Conservation (phyloP, 768 basidiomycete genomes). For the Collybia nuda region DNA sequence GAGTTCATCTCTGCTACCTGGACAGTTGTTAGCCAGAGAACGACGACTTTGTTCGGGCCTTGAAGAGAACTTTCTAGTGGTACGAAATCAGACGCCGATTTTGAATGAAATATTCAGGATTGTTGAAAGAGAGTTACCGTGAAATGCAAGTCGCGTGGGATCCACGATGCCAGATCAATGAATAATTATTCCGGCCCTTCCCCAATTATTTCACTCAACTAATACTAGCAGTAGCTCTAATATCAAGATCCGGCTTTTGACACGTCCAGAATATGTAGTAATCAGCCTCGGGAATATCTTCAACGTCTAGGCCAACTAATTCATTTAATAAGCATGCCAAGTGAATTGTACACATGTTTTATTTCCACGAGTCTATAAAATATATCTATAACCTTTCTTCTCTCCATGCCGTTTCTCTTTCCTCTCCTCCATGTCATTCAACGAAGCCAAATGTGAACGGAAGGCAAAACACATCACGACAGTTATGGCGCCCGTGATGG, state of each 20-base stretch:
- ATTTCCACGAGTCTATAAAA: slow-evolving; percentile 29
- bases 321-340: no score
- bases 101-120: background rate
- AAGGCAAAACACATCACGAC: slow-evolving; percentile 56
- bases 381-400: slow-evolving; percentile 48
- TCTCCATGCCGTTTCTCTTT: slow-evolving; percentile 13
- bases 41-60: background rate
- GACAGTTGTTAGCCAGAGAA: slow-evolving; percentile 10
- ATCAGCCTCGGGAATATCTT: no score
- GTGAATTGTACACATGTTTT: no score
- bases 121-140: slow-evolving; percentile 3
- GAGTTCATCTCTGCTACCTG: slow-evolving; percentile 62
- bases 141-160: slow-evolving; percentile 8
- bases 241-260: slow-evolving; percentile 11
- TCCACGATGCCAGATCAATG: slow-evolving; percentile 2
- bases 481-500: slow-evolving; percentile 51
- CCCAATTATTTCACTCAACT: slow-evolving; percentile 6
- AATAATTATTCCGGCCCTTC: slow-evolving; percentile 8
- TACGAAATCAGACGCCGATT: slow-evolving; percentile 11
- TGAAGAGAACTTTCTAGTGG: slow-evolving; percentile 1
- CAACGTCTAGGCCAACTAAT: no score
- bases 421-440: slow-evolving; percentile 44
- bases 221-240: background rate
- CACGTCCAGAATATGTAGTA: background rate
- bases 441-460: slow-evolving; percentile 33